These are phyloP conservation scores for Ophiostoma montium DNA, from an alignment of 2,329 filamentous ascomycete species.

Conservation along the genomic window DNA sequence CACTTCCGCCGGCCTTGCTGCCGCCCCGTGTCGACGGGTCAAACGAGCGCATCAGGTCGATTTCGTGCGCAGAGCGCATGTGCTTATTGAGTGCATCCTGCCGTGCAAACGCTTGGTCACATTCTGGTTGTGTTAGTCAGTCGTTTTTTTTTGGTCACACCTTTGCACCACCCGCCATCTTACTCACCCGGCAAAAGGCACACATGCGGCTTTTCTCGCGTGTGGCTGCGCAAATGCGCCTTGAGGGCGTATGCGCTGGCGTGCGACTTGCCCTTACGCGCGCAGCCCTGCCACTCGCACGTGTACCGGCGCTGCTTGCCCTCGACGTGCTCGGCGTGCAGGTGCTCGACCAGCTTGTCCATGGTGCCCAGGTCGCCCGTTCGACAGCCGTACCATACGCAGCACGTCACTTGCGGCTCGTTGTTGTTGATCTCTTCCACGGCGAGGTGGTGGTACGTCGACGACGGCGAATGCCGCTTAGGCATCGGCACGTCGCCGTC, in stretches of 20 bases:
- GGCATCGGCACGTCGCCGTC: slow-evolving; percentile 59
- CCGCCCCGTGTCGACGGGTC: slow-evolving; percentile 54
- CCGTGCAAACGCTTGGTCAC: slow-evolving; percentile 88
- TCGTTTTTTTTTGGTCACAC: too few relatives aligned
- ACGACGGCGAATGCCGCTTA: not conserved
- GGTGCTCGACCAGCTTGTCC: slow-evolving; percentile 68
- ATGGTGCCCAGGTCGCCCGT: slow-evolving; percentile 62
- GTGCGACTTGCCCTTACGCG: slow-evolving; percentile 76
- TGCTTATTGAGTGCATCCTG: slow-evolving; percentile 95
- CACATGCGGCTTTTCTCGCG: slow-evolving; percentile 95
- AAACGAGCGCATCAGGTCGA: slow-evolving; percentile 73
- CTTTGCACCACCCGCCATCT: too few relatives aligned
- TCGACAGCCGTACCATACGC: slow-evolving; percentile 63
- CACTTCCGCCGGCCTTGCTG: slow-evolving; percentile 10
- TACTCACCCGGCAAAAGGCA: slow-evolving; percentile 79
- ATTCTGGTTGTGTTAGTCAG: slow-evolving; percentile 49
- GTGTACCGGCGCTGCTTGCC: slow-evolving; percentile 90
- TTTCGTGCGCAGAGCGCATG: slow-evolving; percentile 97
- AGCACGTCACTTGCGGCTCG: slow-evolving; percentile 64
- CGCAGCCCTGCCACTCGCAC: slow-evolving; percentile 93
- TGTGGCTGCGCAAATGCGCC: slow-evolving; percentile 96
- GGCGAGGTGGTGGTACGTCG: slow-evolving; percentile 31
- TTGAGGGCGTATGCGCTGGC: slow-evolving; percentile 92
- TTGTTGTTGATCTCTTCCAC: slow-evolving; percentile 67
- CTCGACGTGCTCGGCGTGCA: slow-evolving; percentile 89